phyloP scores from a whole-genome alignment of 345 rosid species.

The Eucalyptus guilfoylei region DNA sequence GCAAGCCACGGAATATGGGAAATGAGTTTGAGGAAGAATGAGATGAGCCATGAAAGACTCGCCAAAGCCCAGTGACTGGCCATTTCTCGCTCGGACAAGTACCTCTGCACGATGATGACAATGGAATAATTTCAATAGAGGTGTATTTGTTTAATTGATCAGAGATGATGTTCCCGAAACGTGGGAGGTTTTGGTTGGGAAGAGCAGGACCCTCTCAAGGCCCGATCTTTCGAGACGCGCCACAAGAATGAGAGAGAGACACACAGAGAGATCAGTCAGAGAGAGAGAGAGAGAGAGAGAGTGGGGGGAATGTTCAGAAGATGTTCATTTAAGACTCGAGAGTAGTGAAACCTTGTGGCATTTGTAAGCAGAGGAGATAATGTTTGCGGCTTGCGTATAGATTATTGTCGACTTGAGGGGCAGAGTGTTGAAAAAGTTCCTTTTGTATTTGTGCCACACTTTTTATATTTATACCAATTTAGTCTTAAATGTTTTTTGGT shows the following conservation, averaged over 20 bases:
- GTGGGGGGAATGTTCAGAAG: neutral
- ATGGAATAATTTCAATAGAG: neutral
- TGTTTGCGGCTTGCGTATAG: too few species aligned
- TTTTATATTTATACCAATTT: too few species aligned
- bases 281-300: too few species aligned
- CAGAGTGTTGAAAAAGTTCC: rapidly evolving
- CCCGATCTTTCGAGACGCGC: neutral
- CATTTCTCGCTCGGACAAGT: neutral
- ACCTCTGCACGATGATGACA: neutral
- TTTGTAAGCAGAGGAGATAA: too few species aligned
- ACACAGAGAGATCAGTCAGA: too few species aligned
- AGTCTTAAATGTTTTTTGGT: too few species aligned
- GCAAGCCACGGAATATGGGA: neutral
- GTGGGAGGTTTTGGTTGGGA: neutral
- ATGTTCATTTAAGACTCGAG: neutral
- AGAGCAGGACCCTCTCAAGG: neutral
- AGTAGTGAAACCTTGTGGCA: neutral
- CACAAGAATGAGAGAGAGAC: neutral
- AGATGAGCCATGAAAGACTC: neutral
- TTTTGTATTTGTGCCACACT: too few species aligned
- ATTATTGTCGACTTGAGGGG: too few species aligned
- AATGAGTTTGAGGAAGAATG: neutral
- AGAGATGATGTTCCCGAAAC: neutral
- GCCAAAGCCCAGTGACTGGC: neutral
- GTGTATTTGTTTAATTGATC: neutral